These are phyloP conservation scores for Hyphopichia fennica DNA, from an alignment of 1,139 yeast genomes.

Conservation along the genomic window DNA sequence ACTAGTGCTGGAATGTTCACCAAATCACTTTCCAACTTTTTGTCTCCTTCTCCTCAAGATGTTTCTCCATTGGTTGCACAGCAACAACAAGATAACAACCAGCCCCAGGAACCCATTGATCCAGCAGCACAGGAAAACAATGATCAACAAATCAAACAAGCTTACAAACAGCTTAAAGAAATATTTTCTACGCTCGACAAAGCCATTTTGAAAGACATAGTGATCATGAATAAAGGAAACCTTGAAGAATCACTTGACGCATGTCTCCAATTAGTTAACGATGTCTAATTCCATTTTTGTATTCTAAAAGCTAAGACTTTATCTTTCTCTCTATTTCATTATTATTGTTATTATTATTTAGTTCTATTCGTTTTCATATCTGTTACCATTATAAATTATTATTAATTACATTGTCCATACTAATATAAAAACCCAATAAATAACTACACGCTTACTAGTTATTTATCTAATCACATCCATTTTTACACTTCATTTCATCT, in stretches of 20 bases:
- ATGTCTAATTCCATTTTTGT: conserved; percentile 10
- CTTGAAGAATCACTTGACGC: conserved; percentile 79
- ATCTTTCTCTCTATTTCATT: too few relatives aligned
- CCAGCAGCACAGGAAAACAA: conserved; percentile 3
- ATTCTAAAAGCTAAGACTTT: too few relatives aligned
- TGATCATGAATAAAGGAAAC: conserved; percentile 64
- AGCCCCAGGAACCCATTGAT: conserved; percentile 3
- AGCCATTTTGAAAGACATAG: conserved; percentile 68
- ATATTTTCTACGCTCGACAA: conserved; percentile 79
- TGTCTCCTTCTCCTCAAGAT: conserved; percentile 43
- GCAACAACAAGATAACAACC: conserved; percentile 3
- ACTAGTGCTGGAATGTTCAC: conserved; percentile 56
- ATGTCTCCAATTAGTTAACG: conserved; percentile 36
- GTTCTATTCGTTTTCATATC: too few relatives aligned
- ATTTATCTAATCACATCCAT: too few relatives aligned
- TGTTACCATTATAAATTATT: too few relatives aligned
- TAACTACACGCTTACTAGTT: too few relatives aligned
- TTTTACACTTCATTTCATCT: too few relatives aligned
- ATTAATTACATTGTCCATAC: too few relatives aligned
- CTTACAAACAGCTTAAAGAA: conserved; percentile 50
- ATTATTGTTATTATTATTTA: too few relatives aligned
- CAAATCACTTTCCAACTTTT: conserved; percentile 46
- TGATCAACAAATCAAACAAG: conserved; percentile 17
- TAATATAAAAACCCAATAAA: too few relatives aligned
- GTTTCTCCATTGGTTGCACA: conserved; percentile 6